These are phyloP conservation scores for Magnusiomyces suaveolens DNA, from an alignment of 1,139 yeast genomes.

Conservation along the genomic window DNA sequence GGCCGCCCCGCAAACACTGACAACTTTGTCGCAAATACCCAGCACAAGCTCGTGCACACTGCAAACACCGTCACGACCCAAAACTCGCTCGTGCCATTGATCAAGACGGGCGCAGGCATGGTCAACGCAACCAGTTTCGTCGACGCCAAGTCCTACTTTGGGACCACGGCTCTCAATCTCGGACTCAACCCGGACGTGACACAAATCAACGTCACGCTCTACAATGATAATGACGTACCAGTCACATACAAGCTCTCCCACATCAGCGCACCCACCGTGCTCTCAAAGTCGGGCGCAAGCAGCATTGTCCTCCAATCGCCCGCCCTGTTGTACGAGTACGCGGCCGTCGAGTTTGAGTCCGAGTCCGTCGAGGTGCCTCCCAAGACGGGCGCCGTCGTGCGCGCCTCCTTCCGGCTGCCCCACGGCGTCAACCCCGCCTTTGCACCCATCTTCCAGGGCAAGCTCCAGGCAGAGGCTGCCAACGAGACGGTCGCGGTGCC, in stretches of 20 bases:
- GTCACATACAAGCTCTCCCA: constrained; percentile 15
- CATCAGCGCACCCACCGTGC: constrained; percentile 13
- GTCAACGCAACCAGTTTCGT: constrained; percentile 32
- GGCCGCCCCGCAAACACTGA: neutral
- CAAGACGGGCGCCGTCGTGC: neutral
- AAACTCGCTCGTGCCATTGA: constrained; percentile 14
- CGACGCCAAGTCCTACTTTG: constrained; percentile 29
- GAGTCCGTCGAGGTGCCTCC: constrained; percentile 6
- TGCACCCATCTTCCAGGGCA: constrained; percentile 10
- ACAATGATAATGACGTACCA: constrained; percentile 12
- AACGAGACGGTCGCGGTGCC: constrained; percentile 6
- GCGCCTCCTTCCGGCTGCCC: constrained; percentile 7
- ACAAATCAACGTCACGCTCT: constrained; percentile 14
- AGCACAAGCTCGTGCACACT: constrained; percentile 9
- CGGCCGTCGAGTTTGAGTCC: neutral
- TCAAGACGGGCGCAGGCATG: constrained; percentile 25
- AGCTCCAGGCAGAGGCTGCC: constrained; percentile 5
- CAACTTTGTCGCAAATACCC: neutral
- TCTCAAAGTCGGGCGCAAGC: constrained; percentile 2
- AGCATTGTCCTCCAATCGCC: constrained; percentile 13
- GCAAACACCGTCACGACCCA: constrained; percentile 2
- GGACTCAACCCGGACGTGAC: constrained; percentile 25
- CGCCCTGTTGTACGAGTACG: constrained; percentile 6
- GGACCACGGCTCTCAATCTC: constrained; percentile 5
- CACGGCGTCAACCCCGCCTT: neutral